These are phyloP conservation scores for Suhomyces chickasaworum DNA, from an alignment of 1,139 yeast species.

Conservation along the genomic window DNA sequence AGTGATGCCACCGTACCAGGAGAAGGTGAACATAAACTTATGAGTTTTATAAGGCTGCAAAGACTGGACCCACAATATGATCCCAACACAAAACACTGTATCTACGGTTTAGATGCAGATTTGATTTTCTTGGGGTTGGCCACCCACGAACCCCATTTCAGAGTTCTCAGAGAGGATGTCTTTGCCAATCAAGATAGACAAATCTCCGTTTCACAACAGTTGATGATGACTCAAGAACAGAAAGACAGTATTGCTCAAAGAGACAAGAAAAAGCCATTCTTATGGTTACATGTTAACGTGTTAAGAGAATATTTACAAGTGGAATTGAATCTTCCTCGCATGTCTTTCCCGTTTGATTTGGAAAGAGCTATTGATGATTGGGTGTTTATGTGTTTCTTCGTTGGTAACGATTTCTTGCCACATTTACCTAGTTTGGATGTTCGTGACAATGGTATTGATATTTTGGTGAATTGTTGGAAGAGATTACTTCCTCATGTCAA, in stretches of 20 bases:
- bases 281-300: constrained; percentile 91
- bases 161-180: constrained; percentile 93
- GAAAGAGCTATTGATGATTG: constrained; percentile 98
- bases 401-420: constrained; percentile 97
- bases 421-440: constrained; percentile 94
- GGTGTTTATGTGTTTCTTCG: constrained; percentile 98
- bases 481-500: constrained; percentile 62
- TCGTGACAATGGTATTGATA: constrained; percentile 90
- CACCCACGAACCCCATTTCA: constrained; percentile 96
- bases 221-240: constrained; percentile 63
- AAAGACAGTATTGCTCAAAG: constrained; percentile 53
- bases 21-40: constrained; percentile 98
- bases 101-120: constrained; percentile 97
- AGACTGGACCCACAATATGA: constrained; percentile 83
- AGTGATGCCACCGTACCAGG: constrained; percentile 99
- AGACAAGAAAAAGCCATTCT: constrained; percentile 78
- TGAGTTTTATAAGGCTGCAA: constrained; percentile 88
- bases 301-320: constrained; percentile 85
- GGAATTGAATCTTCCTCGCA: constrained; percentile 71
- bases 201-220: constrained; percentile 51
- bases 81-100: constrained; percentile 89
- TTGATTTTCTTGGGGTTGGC: constrained; percentile 93
- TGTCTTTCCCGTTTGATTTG: constrained; percentile 76
- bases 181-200: constrained; percentile 66
- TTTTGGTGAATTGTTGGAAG: constrained; percentile 82